phyloP scores from a whole-genome alignment of 2,329 filamentous ascomycete species.

The Allantophomopsis cytisporea region DNA sequence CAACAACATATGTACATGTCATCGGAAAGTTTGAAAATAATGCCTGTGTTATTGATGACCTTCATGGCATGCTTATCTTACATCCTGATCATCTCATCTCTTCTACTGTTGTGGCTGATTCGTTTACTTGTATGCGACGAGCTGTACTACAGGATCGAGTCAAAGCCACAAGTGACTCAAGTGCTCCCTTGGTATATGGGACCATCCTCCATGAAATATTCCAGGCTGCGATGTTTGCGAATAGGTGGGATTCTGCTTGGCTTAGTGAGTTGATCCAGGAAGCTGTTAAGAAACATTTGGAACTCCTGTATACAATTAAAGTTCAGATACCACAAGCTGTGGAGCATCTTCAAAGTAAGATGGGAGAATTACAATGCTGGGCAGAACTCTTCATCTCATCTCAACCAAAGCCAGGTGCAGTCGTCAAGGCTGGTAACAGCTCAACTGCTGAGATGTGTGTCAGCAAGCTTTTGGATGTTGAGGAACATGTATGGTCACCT shows the following conservation, averaged over 20 bases:
- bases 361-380: constrained; percentile 73
- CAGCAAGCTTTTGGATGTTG: constrained; percentile 87
- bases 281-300: constrained; percentile 64
- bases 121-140: constrained; percentile 79
- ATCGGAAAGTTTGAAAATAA: constrained; percentile 60
- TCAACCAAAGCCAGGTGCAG: constrained; percentile 54
- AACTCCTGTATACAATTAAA: constrained; percentile 81
- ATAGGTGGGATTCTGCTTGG: constrained; percentile 63
- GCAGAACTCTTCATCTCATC: constrained; percentile 66
- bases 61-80: constrained; percentile 72
- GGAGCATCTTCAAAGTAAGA: constrained; percentile 71
- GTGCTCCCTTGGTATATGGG: constrained; percentile 76
- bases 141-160: constrained; percentile 91
- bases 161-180: constrained; percentile 75
- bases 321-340: constrained; percentile 59
- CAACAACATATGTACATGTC: constrained; percentile 66
- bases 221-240: constrained; percentile 74
- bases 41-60: constrained; percentile 74
- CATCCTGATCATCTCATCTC: constrained; percentile 95
- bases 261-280: constrained; percentile 52
- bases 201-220: constrained; percentile 93
- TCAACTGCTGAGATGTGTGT: constrained; percentile 70
- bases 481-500: constrained; percentile 97
- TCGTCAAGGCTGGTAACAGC: constrained; percentile 68
- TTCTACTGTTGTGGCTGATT: constrained; percentile 91